Conservation (phyloP, 2,329 filamentous ascomycete species). For the Colletotrichum neosansevieriae region DNA sequence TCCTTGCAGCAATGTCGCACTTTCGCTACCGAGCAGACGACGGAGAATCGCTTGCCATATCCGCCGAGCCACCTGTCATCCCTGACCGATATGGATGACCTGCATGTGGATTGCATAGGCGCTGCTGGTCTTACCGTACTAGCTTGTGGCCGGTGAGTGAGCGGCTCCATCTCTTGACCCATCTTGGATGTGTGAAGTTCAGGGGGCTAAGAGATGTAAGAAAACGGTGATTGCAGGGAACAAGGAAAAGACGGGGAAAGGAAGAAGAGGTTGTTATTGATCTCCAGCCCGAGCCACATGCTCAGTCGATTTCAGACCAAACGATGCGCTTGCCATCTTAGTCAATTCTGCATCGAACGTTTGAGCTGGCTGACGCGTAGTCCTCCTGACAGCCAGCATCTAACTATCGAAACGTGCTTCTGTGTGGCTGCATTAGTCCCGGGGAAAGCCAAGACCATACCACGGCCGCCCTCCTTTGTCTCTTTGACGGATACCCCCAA, state of each 20-base stretch:
- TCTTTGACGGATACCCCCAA: not conserved
- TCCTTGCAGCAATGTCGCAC: conserved; percentile 2
- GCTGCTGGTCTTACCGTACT: conserved; percentile 3
- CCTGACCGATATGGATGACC: conserved; percentile 15
- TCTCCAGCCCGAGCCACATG: conserved; percentile 2
- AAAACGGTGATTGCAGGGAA: not conserved
- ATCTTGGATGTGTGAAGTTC: conserved; percentile 13
- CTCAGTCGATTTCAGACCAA: conserved; percentile 7
- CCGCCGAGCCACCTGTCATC: conserved; percentile 6
- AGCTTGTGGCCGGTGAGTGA: conserved; percentile 10
- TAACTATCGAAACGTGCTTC: conserved; percentile 27
- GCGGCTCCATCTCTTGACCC: conserved; percentile 4
- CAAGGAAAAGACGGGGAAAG: conserved; percentile 4
- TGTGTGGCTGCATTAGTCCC: conserved; percentile 28
- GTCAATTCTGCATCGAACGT: conserved; percentile 9
- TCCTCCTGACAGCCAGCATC: conserved; percentile 18
- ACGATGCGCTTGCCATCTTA: not conserved
- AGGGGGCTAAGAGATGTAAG: conserved; percentile 24
- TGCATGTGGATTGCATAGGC: conserved; percentile 16
- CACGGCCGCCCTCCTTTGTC: not conserved
- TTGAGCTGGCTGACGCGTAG: conserved; percentile 27
- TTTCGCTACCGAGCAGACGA: conserved; percentile 16
- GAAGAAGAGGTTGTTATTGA: conserved; percentile 7
- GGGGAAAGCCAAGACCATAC: conserved; percentile 11
- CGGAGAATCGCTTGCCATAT: conserved; percentile 7